Evolutionary conservation across 2,329 filamentous ascomycete genomes (phyloP).

Genomic region (Cladorrhinum sp.): DNA sequence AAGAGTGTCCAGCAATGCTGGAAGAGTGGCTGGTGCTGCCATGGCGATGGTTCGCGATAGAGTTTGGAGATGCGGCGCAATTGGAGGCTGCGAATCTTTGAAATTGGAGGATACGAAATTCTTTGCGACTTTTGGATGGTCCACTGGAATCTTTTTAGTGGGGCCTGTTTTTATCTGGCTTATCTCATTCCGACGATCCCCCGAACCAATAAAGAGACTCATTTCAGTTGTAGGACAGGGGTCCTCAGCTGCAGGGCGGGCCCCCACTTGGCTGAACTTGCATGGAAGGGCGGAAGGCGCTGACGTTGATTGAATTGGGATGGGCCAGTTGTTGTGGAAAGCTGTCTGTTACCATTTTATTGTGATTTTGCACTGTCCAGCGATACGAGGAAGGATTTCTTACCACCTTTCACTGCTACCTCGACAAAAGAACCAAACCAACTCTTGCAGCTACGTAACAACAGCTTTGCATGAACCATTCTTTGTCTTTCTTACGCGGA

Average conservation of each 20-base stretch:
- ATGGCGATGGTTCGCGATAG: conserved; percentile 20
- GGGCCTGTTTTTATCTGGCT: neutral
- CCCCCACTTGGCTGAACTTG: neutral
- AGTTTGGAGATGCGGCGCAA: neutral
- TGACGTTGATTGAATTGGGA: neutral
- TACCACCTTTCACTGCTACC: neutral
- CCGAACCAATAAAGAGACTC: neutral
- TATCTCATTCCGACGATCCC: neutral
- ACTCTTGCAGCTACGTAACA: neutral
- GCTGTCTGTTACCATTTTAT: neutral
- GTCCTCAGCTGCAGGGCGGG: neutral
- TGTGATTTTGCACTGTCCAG: neutral
- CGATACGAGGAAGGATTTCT: neutral
- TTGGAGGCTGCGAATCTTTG: neutral
- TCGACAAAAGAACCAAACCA: too few relatives aligned
- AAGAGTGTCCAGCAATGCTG: conserved; percentile 53
- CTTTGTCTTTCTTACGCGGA: conserved; percentile 10
- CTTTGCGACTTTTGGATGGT: conserved; percentile 3
- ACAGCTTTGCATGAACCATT: conserved; percentile 10
- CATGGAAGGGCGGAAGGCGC: neutral
- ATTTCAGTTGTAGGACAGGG: neutral
- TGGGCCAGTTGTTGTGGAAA: conserved; percentile 6
- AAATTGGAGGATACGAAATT: conserved; percentile 1
- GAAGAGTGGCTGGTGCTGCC: conserved; percentile 31
- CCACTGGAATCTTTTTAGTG: neutral